Evolutionary conservation across 495 filamentous ascomycete genomes (phyloP), one percentile per base, ranked within the genome.

Genomic region (Daldinia bambusicola): DNA sequence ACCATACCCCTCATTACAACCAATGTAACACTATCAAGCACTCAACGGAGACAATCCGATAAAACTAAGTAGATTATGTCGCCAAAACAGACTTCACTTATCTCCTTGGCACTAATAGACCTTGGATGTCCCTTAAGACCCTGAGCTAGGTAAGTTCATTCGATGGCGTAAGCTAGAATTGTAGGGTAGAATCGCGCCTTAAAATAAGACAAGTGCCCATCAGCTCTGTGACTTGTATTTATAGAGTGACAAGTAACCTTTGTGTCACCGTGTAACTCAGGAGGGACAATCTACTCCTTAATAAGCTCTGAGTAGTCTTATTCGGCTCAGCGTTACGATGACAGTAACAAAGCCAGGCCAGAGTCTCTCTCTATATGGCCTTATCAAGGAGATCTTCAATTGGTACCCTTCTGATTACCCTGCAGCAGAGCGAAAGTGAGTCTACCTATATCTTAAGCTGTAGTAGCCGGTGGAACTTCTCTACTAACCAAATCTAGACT

Each of bases 351-450:
- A 75, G 41, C 4, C 37, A 7, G 55, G 48, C 6, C 74, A 66
- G 18, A 32, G 67, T 9, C 59, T 71, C 32, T 64, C 74, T 7
- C 63, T 77, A 16, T 62, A 67, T 0, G 77, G 79, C 9, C 61
- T 82, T 7, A 55, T 84, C 40, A 84, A 84, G 32, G 83, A 84
- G 66, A 70, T 84, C 0, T 83, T 84, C 67, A 84, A 82, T 62
- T 84, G 81, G 83, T 84, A 84, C 70, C 81, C 83, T 0, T 80
- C 81, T 16, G 20, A 62, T 0, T 84, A 84, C 74, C 79, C 81
- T 3, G 55, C 70, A 0, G 79, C 82, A 34, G 83, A 84, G 55
- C 74, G 81, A 60, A 83, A 77, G 81, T 81, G 14, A 76, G 75
- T 59, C 77, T 78, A 32, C 56, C 80, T 4, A 67, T 60, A 43